Evolutionary conservation across 176 grass and related monocot genomes (phyloP).

Genomic region (Chloris gayana): DNA sequence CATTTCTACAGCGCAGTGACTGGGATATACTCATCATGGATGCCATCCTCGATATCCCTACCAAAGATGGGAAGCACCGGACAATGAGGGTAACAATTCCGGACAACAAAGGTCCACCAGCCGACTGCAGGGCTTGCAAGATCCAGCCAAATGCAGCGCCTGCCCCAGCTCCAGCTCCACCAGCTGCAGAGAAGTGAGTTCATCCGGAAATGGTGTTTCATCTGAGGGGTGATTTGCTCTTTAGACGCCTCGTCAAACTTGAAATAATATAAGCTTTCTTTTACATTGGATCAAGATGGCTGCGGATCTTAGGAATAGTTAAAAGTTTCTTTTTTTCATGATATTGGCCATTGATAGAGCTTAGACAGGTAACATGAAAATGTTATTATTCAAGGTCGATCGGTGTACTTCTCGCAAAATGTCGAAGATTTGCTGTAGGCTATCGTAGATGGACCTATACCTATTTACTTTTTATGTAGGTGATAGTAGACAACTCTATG

Average conservation of each 20-base stretch:
- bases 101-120: conserved; percentile 43
- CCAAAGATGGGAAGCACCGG: conserved; percentile 53
- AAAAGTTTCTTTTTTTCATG: background rate
- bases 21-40: conserved; percentile 81
- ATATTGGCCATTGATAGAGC: background rate
- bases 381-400: background rate
- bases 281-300: background rate
- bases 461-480: background rate
- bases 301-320: background rate
- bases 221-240: background rate
- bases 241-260: background rate
- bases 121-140: conserved; percentile 54
- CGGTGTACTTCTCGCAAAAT: background rate
- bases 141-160: conserved; percentile 4
- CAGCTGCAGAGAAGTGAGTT: conserved; percentile 36
- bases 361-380: conserved; percentile 1
- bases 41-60: conserved; percentile 62
- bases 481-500: background rate
- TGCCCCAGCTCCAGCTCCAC: background rate
- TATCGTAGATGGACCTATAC: background rate
- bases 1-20: conserved; percentile 43
- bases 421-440: conserved; percentile 11
- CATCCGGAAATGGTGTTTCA: background rate
- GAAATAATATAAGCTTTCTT: conserved; percentile 9
- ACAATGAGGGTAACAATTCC: conserved; percentile 64